Evolutionary conservation across 306 rosid genomes (phyloP).

Genomic region (Inga leiocalycina): DNA sequence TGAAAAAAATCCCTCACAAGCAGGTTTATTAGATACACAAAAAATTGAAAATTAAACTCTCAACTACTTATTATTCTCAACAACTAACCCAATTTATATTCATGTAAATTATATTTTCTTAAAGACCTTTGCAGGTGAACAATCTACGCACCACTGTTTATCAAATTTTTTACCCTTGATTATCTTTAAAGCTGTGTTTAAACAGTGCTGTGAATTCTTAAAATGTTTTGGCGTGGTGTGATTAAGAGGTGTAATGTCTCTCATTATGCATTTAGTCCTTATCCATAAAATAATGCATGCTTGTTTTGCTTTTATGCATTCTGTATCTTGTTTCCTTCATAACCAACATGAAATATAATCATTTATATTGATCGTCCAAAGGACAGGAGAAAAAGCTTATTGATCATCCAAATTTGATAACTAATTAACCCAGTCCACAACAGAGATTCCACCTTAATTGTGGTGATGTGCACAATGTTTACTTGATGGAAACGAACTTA

Average conservation of each 20-base stretch:
- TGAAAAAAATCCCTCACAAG: background rate
- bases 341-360: background rate
- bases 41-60: too few species aligned
- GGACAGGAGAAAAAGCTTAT: background rate
- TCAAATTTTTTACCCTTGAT: background rate
- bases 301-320: background rate
- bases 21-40: too few species aligned
- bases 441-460: conserved; percentile 26
- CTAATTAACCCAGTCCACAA: conserved; percentile 26
- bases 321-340: background rate
- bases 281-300: background rate
- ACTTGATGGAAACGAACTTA: conserved; percentile 31
- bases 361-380: background rate
- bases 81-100: background rate
- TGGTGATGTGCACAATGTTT: conserved; percentile 30
- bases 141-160: background rate
- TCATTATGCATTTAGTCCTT: background rate
- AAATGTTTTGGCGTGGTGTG: background rate
- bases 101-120: background rate
- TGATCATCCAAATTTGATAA: background rate
- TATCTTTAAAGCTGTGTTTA: background rate
- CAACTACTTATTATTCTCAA: background rate
- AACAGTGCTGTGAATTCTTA: background rate
- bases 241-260: background rate
- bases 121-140: background rate